Base-by-base conservation (phyloP, 2,329 filamentous ascomycete species). In the Venturia carpophila region DNA sequence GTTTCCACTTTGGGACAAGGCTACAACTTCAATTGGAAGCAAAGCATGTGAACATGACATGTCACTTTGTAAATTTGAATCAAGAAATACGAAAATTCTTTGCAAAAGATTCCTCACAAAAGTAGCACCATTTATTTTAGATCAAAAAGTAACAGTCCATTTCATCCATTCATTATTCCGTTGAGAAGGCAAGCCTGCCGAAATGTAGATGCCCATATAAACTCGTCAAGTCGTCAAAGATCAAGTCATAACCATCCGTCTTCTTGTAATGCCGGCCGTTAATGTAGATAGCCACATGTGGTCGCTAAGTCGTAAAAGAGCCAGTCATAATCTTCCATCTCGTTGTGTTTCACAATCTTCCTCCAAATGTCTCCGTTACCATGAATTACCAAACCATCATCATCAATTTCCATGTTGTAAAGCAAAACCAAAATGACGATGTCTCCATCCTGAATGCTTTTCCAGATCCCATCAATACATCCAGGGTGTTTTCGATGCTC, bases 331-430 rank as follows among this genome's bases (percentile, higher is more conserved):
- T 11, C 39, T 2, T 41, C 39, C 39, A 15, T 41, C 15, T 9
- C 9, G 2, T 41, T 41, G 10, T 41, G 39, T 11, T 15, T 47
- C 45, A 47, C n/a, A 2, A 21, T 24, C 45, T 47, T 30, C 27
- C 49, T 21, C 24, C 49, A 58, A 58, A 37, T 37, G 19, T 1
- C 27, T 58, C 13, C 15, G 19, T 58, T 1, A 27, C n/a, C 30
- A 11, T 41, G 4, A 15, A 11, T 15, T 15, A 11, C 39, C 39
- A 41, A 41, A 41, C 10, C 30, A 37, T 58, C 52, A 58, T 56
- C 49, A n/a, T 58, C 52, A 58, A 58, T 37, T 58, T 34, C 30
- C 52, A 37, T 58, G 52, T 37, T 37, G 27, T 19, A 37, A 58
- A 39, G 30, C 17, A 39, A 37, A 58, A 21, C 52, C 30, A 15